phyloP scores from a whole-genome alignment of 2,329 filamentous ascomycete genomes.

The Lachnellula cervina region DNA sequence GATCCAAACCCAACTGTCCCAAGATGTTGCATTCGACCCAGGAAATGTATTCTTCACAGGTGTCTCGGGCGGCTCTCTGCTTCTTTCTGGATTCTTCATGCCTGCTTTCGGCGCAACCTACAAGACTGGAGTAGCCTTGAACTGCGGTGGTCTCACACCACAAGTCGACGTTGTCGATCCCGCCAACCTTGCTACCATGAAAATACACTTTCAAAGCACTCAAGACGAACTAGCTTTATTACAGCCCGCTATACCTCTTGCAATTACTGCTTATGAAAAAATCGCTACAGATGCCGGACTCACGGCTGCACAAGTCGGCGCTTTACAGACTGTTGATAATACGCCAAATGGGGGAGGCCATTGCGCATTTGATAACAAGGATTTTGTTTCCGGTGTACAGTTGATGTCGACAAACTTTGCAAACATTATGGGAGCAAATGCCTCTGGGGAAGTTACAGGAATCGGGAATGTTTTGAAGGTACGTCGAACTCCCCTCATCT shows the following conservation, averaged over 20 bases:
- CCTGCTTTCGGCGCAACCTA: slow-evolving; percentile 40
- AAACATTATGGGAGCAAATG: slow-evolving; percentile 46
- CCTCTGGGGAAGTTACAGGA: slow-evolving; percentile 44
- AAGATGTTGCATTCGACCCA: slow-evolving; percentile 49
- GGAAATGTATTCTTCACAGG: slow-evolving; percentile 53
- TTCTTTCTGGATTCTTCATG: slow-evolving; percentile 54
- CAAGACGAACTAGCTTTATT: slow-evolving; percentile 45
- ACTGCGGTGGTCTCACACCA: slow-evolving; percentile 50
- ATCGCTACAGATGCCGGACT: slow-evolving; percentile 42
- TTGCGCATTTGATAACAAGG: slow-evolving; percentile 52
- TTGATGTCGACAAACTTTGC: slow-evolving; percentile 50
- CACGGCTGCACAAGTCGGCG: slow-evolving; percentile 40
- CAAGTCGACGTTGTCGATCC: slow-evolving; percentile 46
- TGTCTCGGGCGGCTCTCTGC: slow-evolving; percentile 49
- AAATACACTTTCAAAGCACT: slow-evolving; percentile 54
- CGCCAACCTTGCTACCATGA: slow-evolving; percentile 39
- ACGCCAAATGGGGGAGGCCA: slow-evolving; percentile 51
- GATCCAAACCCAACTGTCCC: slow-evolving; percentile 44
- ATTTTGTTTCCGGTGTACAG: slow-evolving; percentile 52
- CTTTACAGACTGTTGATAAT: slow-evolving; percentile 53
- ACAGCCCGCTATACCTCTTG: slow-evolving; percentile 46
- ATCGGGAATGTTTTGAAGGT: slow-evolving; percentile 45
- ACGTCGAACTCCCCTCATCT: background rate
- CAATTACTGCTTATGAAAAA: slow-evolving; percentile 48
- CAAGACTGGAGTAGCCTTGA: slow-evolving; percentile 46